These are phyloP conservation scores for Castanospermum australe DNA, from an alignment of 306 rosid species.

Conservation along the genomic window DNA sequence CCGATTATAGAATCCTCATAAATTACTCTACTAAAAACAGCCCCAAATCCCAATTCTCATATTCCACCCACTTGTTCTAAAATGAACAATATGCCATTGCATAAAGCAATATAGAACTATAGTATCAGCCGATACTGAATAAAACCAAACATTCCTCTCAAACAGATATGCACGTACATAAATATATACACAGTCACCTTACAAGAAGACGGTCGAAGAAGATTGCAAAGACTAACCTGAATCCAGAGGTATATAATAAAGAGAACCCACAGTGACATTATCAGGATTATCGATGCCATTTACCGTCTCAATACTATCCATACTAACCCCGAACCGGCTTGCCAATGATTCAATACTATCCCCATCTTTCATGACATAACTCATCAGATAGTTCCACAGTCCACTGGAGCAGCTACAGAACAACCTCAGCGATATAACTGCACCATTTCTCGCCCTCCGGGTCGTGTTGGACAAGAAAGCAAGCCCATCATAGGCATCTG, in stretches of 20 bases:
- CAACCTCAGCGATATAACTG: constrained; percentile 78
- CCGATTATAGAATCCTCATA: constrained; percentile 1
- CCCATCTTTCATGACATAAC: constrained; percentile 89
- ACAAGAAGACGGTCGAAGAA: not conserved
- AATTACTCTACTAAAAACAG: not conserved
- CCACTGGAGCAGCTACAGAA: constrained; percentile 93
- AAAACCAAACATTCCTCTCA: not conserved
- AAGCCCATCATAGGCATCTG: constrained; percentile 80
- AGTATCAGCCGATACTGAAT: constrained; percentile 3
- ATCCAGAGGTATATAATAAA: constrained; percentile 85
- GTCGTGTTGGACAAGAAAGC: constrained; percentile 60
- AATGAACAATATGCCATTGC: not conserved
- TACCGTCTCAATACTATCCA: constrained; percentile 85
- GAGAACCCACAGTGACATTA: constrained; percentile 81
- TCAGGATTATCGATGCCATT: constrained; percentile 78
- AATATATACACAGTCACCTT: not conserved
- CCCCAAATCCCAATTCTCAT: constrained; percentile 3
- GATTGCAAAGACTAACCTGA: constrained; percentile 62
- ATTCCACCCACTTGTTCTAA: constrained; percentile 12
- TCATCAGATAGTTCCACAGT: constrained; percentile 87
- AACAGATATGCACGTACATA: constrained; percentile 12
- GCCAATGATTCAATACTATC: constrained; percentile 80
- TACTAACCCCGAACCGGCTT: constrained; percentile 92
- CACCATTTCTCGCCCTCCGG: constrained; percentile 62
- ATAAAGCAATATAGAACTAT: not conserved